phyloP scores from a whole-genome alignment of 768 basidiomycete species.

The Lactarius hatsudake region DNA sequence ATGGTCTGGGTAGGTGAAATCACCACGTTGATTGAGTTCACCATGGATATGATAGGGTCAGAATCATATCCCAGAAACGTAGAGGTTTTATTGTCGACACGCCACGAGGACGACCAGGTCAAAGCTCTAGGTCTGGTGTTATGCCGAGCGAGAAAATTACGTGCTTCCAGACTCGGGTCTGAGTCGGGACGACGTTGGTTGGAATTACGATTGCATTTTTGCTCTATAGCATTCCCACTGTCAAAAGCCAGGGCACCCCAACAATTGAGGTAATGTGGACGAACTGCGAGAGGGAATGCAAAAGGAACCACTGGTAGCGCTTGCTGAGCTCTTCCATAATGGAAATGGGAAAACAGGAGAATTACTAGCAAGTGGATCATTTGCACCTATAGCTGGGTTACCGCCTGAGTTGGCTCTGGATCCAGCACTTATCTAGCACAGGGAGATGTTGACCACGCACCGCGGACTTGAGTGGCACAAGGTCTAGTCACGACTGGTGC shows the following conservation, averaged over 20 bases:
- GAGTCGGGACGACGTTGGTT: no score
- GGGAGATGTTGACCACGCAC: no score
- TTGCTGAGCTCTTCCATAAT: slow-evolving; percentile 1
- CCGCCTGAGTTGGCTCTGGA: not conserved
- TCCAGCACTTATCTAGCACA: no score
- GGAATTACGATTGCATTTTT: no score
- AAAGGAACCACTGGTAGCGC: slow-evolving; percentile 14
- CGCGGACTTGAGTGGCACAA: no score
- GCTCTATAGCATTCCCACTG: no score
- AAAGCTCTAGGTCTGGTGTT: not conserved
- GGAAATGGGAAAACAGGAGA: not conserved
- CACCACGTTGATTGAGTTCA: slow-evolving; percentile 28
- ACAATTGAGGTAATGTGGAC: slow-evolving; percentile 30
- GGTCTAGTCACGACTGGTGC: no score
- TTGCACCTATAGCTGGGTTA: not conserved
- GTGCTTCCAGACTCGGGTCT: no score
- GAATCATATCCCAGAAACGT: slow-evolving; percentile 19
- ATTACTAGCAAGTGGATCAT: not conserved
- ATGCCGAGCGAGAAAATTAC: not conserved
- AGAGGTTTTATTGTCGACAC: slow-evolving; percentile 21
- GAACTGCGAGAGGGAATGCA: slow-evolving; percentile 30
- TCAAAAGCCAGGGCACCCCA: slow-evolving; percentile 18
- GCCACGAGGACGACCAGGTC: slow-evolving; percentile 18
- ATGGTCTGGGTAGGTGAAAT: slow-evolving; percentile 39
- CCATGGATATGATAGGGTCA: no score